A percentile compares a stretch with the other conserved stretches of the same genome.
These are phyloP conservation scores for Prasinococcaceae sp. DNA, from an alignment of 139 green algal genomes.

Conservation along the genomic window DNA sequence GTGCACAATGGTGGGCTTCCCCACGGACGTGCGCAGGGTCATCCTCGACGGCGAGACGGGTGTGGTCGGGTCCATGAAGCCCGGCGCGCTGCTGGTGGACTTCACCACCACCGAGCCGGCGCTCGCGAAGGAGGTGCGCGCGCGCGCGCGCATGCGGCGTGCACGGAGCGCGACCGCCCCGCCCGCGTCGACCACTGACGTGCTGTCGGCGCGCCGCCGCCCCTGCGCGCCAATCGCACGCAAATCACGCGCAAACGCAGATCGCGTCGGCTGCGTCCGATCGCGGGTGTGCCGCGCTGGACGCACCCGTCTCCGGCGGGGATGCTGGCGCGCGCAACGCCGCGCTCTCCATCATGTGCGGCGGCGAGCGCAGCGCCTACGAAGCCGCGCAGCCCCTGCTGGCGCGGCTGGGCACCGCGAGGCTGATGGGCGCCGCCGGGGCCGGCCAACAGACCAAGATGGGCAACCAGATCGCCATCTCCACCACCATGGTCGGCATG, in stretches of 20 bases:
- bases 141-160: too few species aligned
- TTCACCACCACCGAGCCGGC: constrained; percentile 23
- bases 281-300: constrained; percentile 14
- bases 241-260: too few species aligned
- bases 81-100: constrained; percentile 10
- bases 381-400: constrained; percentile 11
- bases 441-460: constrained; percentile 18
- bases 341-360: constrained; percentile 16
- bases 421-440: constrained; percentile 12
- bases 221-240: too few species aligned
- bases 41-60: constrained; percentile 5
- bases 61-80: neutral
- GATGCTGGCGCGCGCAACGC: constrained; percentile 14
- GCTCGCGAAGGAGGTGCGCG: constrained; percentile 15
- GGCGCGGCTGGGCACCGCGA: constrained; percentile 12
- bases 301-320: constrained; percentile 19
- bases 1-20: constrained; percentile 21
- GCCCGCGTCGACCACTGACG: too few species aligned
- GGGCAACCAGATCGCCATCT: constrained; percentile 21
- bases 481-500: constrained; percentile 22
- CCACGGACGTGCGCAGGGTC: constrained; percentile 12
- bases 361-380: neutral
- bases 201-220: too few species aligned
- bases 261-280: too few species aligned
- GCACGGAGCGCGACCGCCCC: too few species aligned